phyloP scores from a whole-genome alignment of 208 protist genomes.

The Crithidia mellificae region DNA sequence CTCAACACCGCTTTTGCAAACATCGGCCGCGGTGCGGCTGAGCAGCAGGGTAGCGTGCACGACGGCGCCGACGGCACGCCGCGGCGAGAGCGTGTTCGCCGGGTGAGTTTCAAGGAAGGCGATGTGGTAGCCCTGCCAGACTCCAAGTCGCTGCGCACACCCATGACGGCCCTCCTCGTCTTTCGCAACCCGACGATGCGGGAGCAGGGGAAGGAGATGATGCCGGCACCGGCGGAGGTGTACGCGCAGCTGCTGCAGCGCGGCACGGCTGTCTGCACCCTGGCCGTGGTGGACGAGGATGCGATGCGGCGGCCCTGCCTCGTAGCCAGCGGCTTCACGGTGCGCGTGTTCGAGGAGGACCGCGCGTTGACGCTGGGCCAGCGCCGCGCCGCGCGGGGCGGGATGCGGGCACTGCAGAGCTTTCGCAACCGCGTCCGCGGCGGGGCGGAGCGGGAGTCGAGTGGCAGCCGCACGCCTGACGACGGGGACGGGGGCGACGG shows the following conservation, averaged over 20 bases:
- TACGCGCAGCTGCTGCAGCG: conserved; percentile 20
- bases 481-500: not conserved
- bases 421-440: not conserved
- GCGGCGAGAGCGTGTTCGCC: not conserved
- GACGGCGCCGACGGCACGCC: not conserved
- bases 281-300: conserved; percentile 36
- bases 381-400: conserved; percentile 3
- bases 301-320: conserved; percentile 25
- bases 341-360: conserved; percentile 32
- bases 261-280: conserved; percentile 12
- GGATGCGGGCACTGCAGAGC: conserved; percentile 1
- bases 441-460: not conserved
- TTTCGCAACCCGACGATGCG: conserved; percentile 39
- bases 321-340: conserved; percentile 27
- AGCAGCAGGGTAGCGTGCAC: not conserved
- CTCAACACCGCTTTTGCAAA: conserved; percentile 4
- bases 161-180: conserved; percentile 7
- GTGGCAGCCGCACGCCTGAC: not conserved
- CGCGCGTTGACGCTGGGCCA: conserved; percentile 11
- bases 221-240: conserved; percentile 17
- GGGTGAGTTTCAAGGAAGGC: conserved; percentile 27
- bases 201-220: conserved; percentile 31
- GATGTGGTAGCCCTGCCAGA: conserved; percentile 26
- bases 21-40: not conserved
- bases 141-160: conserved; percentile 21